Base-by-base conservation (phyloP, 352 stramenopile genomes). In the Pythium aphanidermatum region DNA sequence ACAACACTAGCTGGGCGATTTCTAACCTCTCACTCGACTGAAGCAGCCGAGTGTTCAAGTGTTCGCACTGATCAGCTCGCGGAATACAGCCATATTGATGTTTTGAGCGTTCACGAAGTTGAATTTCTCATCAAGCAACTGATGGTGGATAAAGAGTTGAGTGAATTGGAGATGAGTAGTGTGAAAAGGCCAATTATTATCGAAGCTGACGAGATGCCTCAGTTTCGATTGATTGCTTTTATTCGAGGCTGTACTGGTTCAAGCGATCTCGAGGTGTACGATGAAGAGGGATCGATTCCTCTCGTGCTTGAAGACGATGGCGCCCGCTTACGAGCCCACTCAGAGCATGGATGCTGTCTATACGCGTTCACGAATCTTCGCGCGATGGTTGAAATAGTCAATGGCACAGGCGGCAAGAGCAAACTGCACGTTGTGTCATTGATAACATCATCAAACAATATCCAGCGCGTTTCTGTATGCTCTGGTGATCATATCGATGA, bases 1-100 rank as follows among this genome's bases (percentile, higher is more conserved):
- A 29, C 33, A 46, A 76, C 70, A 8, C 64, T 82, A 21, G 62
- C 65, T 14, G 49, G 51, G 39, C 45, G 60, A 12, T 82, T 77
- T 55, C 40, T 82, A 13, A 50, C 34, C 6, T 28, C 47, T n/a
- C 55, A 63, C 19, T 8, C 6, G 7, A 21, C 43, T 1, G 24
- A 46, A 9, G 3, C 13, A 14, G 5, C 30, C 1, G 35, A 58
- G 42, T 58, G 55, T 24, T 37, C 31, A 1, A 53, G 39, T 39
- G 19, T 52, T 5, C 17, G 2, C 1, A 17, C 24, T 12, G 11
- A 12, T 11, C n/a, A 38, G 13, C 8, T 30, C 27, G 21, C n/a
- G 8, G 8, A 14, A 13, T 20, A 30, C 26, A 4, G 25, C 3
- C 2, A 1, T 16, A 38, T 17, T 11, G 24, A 11, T 4, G 17